phyloP scores from a whole-genome alignment of 352 stramenopile species.

The Pythium coloratum region DNA sequence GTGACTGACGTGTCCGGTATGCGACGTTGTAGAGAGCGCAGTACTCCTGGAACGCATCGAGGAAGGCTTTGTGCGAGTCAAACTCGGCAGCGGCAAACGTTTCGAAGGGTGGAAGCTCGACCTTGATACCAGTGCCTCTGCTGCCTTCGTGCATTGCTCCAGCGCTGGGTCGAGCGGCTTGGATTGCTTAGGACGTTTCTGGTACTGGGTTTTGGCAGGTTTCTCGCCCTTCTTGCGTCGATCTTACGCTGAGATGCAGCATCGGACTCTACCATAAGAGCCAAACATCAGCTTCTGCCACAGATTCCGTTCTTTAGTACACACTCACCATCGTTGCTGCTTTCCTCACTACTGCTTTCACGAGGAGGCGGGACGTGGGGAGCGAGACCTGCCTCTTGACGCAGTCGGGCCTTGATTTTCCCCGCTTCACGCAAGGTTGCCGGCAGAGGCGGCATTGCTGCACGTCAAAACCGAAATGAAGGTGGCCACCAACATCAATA shows the following conservation, averaged over 20 bases:
- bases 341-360: background rate
- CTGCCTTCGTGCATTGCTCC: background rate
- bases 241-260: too few species aligned
- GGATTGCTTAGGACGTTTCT: background rate
- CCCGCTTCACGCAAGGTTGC: background rate
- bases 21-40: background rate
- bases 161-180: background rate
- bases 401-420: background rate
- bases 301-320: background rate
- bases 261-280: too few species aligned
- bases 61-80: background rate
- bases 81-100: background rate
- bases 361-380: background rate
- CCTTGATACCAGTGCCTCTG: background rate
- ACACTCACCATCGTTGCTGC: too few species aligned
- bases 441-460: background rate
- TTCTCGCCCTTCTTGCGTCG: too few species aligned
- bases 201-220: background rate
- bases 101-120: background rate
- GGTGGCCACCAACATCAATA: too few species aligned
- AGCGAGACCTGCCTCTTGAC: background rate
- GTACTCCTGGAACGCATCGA: background rate
- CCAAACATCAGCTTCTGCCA: too few species aligned
- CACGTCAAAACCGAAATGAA: too few species aligned
- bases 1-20: background rate